These are phyloP conservation scores for Chalciporus pseudorubinellus DNA, from an alignment of 768 basidiomycete genomes.

Conservation along the genomic window DNA sequence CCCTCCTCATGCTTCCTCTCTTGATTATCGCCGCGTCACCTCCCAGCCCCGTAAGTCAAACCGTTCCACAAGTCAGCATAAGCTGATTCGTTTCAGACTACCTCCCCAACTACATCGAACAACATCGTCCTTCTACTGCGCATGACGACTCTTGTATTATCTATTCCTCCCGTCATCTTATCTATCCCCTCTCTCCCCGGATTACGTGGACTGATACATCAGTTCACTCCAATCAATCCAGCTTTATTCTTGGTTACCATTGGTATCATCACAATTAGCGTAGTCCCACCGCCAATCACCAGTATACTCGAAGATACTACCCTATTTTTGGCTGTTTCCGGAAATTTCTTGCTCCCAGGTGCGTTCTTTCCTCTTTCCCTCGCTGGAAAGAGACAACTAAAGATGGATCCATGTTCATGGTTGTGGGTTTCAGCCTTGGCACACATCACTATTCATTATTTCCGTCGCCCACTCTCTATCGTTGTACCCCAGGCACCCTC, in stretches of 20 bases:
- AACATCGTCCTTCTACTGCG: constrained; percentile 38
- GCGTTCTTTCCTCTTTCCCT: constrained; percentile 9
- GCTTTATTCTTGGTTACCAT: constrained; percentile 44
- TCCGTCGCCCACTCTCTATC: constrained; percentile 81
- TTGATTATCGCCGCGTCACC: constrained; percentile 51
- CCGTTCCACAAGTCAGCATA: constrained; percentile 23
- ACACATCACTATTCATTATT: constrained; percentile 81
- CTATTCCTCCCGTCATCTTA: constrained; percentile 57
- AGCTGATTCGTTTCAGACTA: constrained; percentile 13
- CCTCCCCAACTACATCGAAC: constrained; percentile 3
- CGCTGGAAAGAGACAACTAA: neutral
- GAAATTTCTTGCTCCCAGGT: constrained; percentile 67
- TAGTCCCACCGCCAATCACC: constrained; percentile 41
- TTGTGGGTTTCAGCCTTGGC: constrained; percentile 48
- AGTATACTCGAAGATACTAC: constrained; percentile 46
- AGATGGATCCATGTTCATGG: neutral
- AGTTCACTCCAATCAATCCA: constrained; percentile 39
- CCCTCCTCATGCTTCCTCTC: constrained; percentile 56
- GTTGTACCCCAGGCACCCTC: constrained; percentile 57
- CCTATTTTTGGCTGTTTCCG: constrained; percentile 49
- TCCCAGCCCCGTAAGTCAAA: constrained; percentile 37
- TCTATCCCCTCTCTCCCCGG: constrained; percentile 52
- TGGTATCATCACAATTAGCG: constrained; percentile 42
- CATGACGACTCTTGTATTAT: constrained; percentile 52
- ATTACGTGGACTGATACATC: constrained; percentile 43